Percentiles rank a stretch among this genome's conserved stretches.
Conservation (phyloP, 2,329 filamentous ascomycete genomes). For the Alternaria atra region DNA sequence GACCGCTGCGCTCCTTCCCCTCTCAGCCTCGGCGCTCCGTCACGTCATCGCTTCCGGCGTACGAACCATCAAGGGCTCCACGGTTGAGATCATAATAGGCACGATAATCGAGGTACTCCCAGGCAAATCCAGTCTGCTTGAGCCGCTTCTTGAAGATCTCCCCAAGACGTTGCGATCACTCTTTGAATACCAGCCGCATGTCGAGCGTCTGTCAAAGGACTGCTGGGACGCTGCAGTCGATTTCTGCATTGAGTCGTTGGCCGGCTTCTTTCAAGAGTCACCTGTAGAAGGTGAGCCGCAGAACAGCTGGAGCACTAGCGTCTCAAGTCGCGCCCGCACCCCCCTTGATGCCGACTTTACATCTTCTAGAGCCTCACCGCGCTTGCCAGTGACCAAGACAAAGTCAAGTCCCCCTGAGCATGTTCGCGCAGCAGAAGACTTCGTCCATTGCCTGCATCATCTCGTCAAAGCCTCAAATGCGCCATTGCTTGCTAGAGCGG, state of each 20-base stretch:
- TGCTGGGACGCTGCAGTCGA: constrained; percentile 75
- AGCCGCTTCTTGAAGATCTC: constrained; percentile 78
- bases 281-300: constrained; percentile 30
- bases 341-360: constrained; percentile 41
- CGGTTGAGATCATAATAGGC: constrained; percentile 78
- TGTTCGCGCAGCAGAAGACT: constrained; percentile 42
- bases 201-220: constrained; percentile 76
- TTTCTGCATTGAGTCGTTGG: constrained; percentile 74
- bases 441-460: constrained; percentile 70
- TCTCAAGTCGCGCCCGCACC: constrained; percentile 43
- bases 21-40: constrained; percentile 76
- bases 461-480: constrained; percentile 73
- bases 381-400: constrained; percentile 27
- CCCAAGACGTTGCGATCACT: constrained; percentile 76
- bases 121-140: constrained; percentile 69
- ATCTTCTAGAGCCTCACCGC: constrained; percentile 36
- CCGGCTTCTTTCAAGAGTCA: constrained; percentile 32
- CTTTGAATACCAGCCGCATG: constrained; percentile 76
- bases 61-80: constrained; percentile 75
- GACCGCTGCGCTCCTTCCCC: constrained; percentile 64
- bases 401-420: constrained; percentile 34
- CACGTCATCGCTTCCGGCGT: constrained; percentile 75
- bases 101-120: constrained; percentile 82
- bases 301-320: constrained; percentile 41
- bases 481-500: constrained; percentile 66